Base-by-base conservation (phyloP, 2,329 filamentous ascomycete species). In the Monilinia laxa region DNA sequence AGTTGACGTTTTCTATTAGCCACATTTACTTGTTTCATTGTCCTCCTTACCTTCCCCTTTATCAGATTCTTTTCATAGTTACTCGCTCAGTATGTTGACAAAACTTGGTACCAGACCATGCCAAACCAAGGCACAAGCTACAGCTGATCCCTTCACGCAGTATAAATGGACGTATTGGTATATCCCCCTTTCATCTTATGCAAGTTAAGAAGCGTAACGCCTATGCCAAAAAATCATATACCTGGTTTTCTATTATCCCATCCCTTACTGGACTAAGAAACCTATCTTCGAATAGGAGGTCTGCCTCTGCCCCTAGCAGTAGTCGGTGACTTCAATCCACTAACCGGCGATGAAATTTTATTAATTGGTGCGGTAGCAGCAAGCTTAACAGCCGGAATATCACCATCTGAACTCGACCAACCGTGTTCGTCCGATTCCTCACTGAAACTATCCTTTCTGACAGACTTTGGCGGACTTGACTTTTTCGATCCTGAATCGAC, bases 391-490 rank as follows among this genome's bases (percentile, higher is more conserved):
- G 64, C 64, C 7, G 38, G 64, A 4, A 63, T 66, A 38, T 63
- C 64, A 38, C 28, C 45, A 51, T 66, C 64, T 42, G 57, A 62
- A 11, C 57, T 54, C 12, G 64, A 63, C 51, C 64, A 63, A 14
- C 64, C 64, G 23, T 63, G 28, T 14, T 31, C 31, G 11, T 66
- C 56, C 3, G 63, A 65, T 35, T 65, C 55, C 23, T 65, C 62
- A 11, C 58, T 51, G 6, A 38, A 25, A 25, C 58, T 60, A 4
- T n/a, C 14, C 31, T 51, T 38, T 20, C 58, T 51, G 1, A 14
- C n/a, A 7, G 28, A 25, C 18, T 38, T 51, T 11, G n/a, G 12
- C 2, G 45, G 45, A 25, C n/a, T 49, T 38, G 45, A 31, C 4
- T 60, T 38, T 38, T 51, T 25, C 14, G 45, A 31, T 38, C 45